Evolutionary conservation across 2,329 filamentous ascomycete species (phyloP).

Genomic region (Scedosporium minutisporum): DNA sequence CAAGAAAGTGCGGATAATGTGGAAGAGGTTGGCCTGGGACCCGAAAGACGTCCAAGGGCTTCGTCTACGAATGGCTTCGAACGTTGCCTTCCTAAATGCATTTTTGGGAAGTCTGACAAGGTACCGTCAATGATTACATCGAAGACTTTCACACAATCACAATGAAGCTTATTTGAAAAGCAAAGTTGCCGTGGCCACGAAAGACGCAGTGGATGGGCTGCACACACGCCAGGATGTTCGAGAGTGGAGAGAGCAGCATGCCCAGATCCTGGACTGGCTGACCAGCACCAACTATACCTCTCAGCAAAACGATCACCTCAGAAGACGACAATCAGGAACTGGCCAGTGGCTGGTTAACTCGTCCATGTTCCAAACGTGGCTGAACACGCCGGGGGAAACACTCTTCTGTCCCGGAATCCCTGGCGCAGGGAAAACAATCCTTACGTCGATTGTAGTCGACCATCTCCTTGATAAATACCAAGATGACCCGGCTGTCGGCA

Average conservation of each 20-base stretch:
- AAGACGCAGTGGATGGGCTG: not conserved
- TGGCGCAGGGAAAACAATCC: slow-evolving; percentile 25
- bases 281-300: slow-evolving; percentile 21
- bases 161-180: no score
- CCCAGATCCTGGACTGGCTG: slow-evolving; percentile 26
- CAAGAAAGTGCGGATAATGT: no score
- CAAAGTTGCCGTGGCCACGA: not conserved
- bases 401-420: slow-evolving; percentile 29
- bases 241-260: not conserved
- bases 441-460: slow-evolving; percentile 12
- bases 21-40: no score
- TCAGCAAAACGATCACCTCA: slow-evolving; percentile 27
- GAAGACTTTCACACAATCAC: no score
- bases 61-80: no score
- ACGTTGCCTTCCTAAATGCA: no score
- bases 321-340: slow-evolving; percentile 22
- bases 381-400: slow-evolving; percentile 12
- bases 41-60: no score
- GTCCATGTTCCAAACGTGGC: slow-evolving; percentile 19
- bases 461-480: slow-evolving; percentile 11
- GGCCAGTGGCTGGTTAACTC: slow-evolving; percentile 32
- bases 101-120: no score
- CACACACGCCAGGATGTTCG: not conserved
- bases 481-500: slow-evolving; percentile 2
- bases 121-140: no score